Conservation (phyloP, 1,284 basidiomycete species). For the Puccinia polysora region DNA sequence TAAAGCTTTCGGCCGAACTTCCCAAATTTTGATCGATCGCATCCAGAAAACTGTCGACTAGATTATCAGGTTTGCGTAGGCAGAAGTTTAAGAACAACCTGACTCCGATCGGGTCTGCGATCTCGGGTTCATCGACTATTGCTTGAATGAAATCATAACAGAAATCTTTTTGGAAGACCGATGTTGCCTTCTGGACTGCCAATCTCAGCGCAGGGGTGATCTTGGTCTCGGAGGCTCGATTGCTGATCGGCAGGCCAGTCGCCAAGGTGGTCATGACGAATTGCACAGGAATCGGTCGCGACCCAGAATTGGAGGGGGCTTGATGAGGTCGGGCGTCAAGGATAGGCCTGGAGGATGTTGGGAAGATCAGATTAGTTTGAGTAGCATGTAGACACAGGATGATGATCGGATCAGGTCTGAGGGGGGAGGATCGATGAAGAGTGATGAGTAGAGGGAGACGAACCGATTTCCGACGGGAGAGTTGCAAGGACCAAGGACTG, state of each 20-base stretch:
- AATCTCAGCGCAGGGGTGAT: slow-evolving; percentile 24
- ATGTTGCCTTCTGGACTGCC: slow-evolving; percentile 27
- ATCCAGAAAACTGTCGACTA: slow-evolving; percentile 23
- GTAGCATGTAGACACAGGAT: too few relatives aligned
- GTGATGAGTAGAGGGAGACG: too few relatives aligned
- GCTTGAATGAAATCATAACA: slow-evolving; percentile 39
- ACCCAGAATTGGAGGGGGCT: too few relatives aligned
- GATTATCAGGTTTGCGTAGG: slow-evolving; percentile 28
- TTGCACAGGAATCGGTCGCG: too few relatives aligned
- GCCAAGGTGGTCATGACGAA: slow-evolving; percentile 34
- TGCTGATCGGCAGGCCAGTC: slow-evolving; percentile 21
- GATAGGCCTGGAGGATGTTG: too few relatives aligned
- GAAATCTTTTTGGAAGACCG: slow-evolving; percentile 33
- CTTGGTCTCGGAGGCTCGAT: slow-evolving; percentile 7
- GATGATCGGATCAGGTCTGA: too few relatives aligned
- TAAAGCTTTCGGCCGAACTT: neutral
- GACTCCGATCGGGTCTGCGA: slow-evolving; percentile 21
- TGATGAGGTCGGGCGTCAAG: too few relatives aligned
- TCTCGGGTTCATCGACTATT: slow-evolving; percentile 29
- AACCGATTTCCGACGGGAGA: too few relatives aligned
- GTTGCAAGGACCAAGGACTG: too few relatives aligned
- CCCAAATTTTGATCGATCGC: slow-evolving; percentile 24
- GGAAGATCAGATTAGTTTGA: too few relatives aligned
- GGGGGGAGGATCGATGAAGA: too few relatives aligned
- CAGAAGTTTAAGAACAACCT: slow-evolving; percentile 35